Percentiles rank a stretch among this genome's conserved stretches.
These are phyloP conservation scores for Wallacemonas sp. DNA, from an alignment of 208 protist species.

Conservation along the genomic window DNA sequence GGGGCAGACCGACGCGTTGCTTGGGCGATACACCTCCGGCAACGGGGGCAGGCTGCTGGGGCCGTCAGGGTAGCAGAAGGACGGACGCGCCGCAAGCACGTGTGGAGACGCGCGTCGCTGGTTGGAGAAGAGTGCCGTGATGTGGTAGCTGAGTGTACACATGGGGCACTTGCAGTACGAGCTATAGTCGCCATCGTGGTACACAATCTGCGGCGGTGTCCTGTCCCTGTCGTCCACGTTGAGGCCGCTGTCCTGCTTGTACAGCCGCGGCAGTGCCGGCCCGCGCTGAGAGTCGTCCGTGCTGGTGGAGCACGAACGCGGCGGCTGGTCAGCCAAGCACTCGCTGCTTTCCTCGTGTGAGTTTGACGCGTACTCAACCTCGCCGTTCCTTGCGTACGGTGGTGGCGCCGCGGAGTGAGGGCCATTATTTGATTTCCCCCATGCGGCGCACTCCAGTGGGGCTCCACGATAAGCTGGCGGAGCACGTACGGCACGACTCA, in stretches of 20 bases:
- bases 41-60: conserved; percentile 45
- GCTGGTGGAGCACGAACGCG: not conserved
- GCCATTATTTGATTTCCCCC: not conserved
- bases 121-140: conserved; percentile 62
- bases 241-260: not conserved
- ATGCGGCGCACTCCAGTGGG: no score
- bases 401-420: not conserved
- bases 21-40: conserved; percentile 25
- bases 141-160: conserved; percentile 70
- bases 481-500: not conserved
- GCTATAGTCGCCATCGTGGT: conserved; percentile 14
- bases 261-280: not conserved
- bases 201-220: conserved; percentile 1
- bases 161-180: conserved; percentile 63
- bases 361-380: not conserved
- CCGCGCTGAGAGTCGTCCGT: not conserved
- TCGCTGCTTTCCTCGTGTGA: not conserved
- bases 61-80: conserved; percentile 37
- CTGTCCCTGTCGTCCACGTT: not conserved
- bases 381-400: not conserved
- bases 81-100: conserved; percentile 75
- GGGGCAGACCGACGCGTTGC: conserved; percentile 47
- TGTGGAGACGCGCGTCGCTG: conserved; percentile 79
- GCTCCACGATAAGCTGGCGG: not conserved
- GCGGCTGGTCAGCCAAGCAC: not conserved